Evolutionary conservation across 176 grass and related monocot genomes (phyloP), one percentile per base, ranked within the genome.

Genomic region (Oryza meyeriana): DNA sequence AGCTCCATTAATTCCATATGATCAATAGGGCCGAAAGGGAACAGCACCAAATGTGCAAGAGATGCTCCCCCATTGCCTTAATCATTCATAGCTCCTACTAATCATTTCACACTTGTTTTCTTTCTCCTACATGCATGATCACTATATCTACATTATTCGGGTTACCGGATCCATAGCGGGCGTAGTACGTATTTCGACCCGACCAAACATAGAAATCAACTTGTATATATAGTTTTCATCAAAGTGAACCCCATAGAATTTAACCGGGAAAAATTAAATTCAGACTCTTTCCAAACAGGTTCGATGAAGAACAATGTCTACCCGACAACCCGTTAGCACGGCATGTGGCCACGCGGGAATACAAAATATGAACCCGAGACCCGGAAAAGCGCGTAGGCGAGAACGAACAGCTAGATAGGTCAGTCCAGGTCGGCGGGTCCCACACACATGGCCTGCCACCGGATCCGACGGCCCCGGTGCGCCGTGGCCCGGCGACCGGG

Each of bases 11-110:
- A 17, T 57, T 72, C 58, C 78, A 39, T 66, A 29, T 58, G 29
- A 74, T 85, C 3, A 28, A 86, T 44, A 39, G 1, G 45, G 79
- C 84, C 67, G 74, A 83, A 86, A 90, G 88, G 74, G 44, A 66
- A 34, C 81, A 74, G 50, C 81, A 38, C 64, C 36, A 55, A 74
- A 62, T 29, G 55, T 4, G 66, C 73, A 9, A 38, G 66, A 72
- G 41, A 77, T 85, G 78, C 72, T 86, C 73, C 83, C 73, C 73
- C 32, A 72, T 44, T 74, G 47, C 59, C 22, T 61, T 71, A 24
- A 79, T 67, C 83, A 78, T 24, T 59, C 55, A 59, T 82, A 77
- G 28, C 73, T 29, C 45, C 78, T 62, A 25, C 34, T 66, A 67
- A 89, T 78, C 88, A 82, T 82, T 42, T 75, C 50, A 14, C 73